Percentiles rank a stretch among this genome's conserved stretches.
phyloP scores from a whole-genome alignment of 2,329 filamentous ascomycete species.

The Ascochyta lentis region DNA sequence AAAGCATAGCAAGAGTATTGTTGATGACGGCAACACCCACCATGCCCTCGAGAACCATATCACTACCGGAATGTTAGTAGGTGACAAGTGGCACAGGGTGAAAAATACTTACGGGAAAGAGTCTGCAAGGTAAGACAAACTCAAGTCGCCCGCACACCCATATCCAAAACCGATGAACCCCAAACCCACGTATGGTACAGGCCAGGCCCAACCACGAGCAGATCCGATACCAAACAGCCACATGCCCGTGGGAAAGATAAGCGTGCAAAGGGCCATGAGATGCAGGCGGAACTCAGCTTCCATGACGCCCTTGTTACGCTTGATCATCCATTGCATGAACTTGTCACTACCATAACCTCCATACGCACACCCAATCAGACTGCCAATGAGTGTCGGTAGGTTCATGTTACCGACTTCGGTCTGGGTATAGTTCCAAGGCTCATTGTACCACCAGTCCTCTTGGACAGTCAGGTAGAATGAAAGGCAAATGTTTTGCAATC shows the following conservation, averaged over 20 bases:
- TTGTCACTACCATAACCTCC: constrained; percentile 64
- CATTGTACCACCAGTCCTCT: constrained; percentile 62
- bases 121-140: constrained; percentile 25
- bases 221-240: constrained; percentile 62
- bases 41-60: constrained; percentile 31
- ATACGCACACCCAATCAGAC: constrained; percentile 63
- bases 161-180: constrained; percentile 67
- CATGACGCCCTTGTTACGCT: constrained; percentile 60
- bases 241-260: constrained; percentile 60
- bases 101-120: constrained; percentile 23
- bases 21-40: constrained; percentile 30
- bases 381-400: constrained; percentile 62
- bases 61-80: constrained; percentile 10
- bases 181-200: constrained; percentile 61
- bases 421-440: constrained; percentile 63
- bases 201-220: constrained; percentile 60
- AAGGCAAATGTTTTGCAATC: constrained; percentile 65
- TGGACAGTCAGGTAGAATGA: constrained; percentile 66
- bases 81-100: background rate
- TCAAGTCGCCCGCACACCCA: constrained; percentile 63
- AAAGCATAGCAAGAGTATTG: constrained; percentile 26
- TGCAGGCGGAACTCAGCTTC: constrained; percentile 64
- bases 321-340: constrained; percentile 63
- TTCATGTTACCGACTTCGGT: constrained; percentile 65
- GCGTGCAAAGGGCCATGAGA: constrained; percentile 58